Evolutionary conservation across 169 alveolate species (phyloP).

Genomic region (Amoebophrya sp.): DNA sequence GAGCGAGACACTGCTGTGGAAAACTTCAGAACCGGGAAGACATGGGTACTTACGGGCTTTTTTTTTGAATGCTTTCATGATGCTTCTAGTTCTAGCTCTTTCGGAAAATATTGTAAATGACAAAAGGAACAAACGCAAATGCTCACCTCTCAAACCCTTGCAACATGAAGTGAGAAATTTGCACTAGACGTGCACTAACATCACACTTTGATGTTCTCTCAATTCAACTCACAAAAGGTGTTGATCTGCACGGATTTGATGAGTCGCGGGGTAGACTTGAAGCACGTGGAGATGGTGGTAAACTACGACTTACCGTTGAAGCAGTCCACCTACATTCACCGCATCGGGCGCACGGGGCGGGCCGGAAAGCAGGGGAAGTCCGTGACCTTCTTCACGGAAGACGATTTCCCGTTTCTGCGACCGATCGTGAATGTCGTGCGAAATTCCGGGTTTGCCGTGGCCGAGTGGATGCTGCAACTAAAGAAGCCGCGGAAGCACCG

Average conservation of each 20-base stretch:
- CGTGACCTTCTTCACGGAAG: background rate
- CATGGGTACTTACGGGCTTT: conserved; percentile 28
- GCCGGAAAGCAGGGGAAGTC: conserved; percentile 77
- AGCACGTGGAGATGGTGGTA: conserved; percentile 86
- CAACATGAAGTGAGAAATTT: no score
- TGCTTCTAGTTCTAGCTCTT: no score
- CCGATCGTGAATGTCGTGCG: conserved; percentile 13
- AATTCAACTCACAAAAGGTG: background rate
- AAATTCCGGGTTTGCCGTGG: background rate
- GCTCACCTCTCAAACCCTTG: no score
- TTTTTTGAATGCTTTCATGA: background rate
- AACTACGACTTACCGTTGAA: conserved; percentile 93
- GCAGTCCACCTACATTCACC: conserved; percentile 86
- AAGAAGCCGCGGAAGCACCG: background rate
- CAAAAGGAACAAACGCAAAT: no score
- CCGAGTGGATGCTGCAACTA: conserved; percentile 9
- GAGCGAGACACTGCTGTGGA: conserved; percentile 56
- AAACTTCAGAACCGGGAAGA: conserved; percentile 57
- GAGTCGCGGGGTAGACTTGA: conserved; percentile 96
- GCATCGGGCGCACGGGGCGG: conserved; percentile 99
- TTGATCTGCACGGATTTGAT: conserved; percentile 91
- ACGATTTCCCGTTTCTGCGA: background rate
- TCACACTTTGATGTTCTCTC: no score
- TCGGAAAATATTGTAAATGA: no score
- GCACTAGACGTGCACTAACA: no score